Evolutionary conservation across 1,284 basidiomycete species (phyloP).

Genomic region (Cutaneotrichosporon daszewskae): DNA sequence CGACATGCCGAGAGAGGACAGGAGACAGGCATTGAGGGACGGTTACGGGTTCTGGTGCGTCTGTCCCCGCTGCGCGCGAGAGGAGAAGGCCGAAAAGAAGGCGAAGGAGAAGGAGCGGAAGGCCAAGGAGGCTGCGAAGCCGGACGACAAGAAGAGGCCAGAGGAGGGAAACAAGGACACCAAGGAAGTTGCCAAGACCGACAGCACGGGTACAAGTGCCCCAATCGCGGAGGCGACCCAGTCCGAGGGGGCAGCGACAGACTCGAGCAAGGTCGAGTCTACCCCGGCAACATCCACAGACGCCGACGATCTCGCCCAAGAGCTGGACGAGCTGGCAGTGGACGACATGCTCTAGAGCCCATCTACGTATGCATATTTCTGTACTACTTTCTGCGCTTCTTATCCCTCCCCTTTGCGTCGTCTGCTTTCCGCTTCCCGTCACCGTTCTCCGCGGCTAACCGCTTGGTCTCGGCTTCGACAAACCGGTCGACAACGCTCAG

Average conservation of each 20-base stretch:
- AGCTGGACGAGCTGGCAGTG: constrained; percentile 11
- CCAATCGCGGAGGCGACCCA: too few species aligned
- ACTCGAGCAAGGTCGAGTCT: too few species aligned
- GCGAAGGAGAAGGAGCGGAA: constrained; percentile 50
- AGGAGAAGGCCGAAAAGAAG: constrained; percentile 30
- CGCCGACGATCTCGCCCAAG: constrained; percentile 1
- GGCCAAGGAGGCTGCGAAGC: too few species aligned
- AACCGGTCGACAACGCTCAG: constrained; percentile 18
- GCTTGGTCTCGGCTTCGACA: neutral
- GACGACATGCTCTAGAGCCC: constrained; percentile 13
- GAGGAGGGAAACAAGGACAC: constrained; percentile 2
- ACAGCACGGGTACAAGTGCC: too few species aligned
- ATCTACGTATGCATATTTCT: constrained; percentile 2
- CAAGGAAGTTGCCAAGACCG: too few species aligned
- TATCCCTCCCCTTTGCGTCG: neutral
- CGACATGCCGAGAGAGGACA: constrained; percentile 51
- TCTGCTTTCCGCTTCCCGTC: constrained; percentile 8
- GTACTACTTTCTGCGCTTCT: constrained; percentile 10
- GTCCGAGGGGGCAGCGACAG: too few species aligned
- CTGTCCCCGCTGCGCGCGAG: constrained; percentile 60
- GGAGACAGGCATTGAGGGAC: constrained; percentile 59
- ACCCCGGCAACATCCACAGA: too few species aligned
- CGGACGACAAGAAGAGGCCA: constrained; percentile 5
- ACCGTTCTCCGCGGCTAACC: neutral
- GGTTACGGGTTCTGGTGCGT: constrained; percentile 70